Evolutionary conservation across 2,329 filamentous ascomycete genomes (phyloP).

Genomic region (Fusarium sp.): DNA sequence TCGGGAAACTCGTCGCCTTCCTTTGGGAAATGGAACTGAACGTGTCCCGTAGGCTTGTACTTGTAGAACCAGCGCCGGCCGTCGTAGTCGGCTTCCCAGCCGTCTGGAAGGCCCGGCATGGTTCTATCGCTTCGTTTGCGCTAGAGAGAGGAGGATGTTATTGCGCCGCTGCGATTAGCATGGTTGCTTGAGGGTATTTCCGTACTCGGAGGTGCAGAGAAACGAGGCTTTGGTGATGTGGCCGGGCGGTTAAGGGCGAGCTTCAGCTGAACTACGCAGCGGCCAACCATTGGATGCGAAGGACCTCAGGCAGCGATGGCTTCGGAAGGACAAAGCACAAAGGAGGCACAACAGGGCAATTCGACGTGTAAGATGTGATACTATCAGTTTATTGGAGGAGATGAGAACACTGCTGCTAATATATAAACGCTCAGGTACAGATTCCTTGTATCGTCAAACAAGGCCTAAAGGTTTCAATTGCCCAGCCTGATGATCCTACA

Average conservation of each 20-base stretch:
- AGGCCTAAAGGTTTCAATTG: constrained; percentile 21
- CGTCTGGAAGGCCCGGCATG: constrained; percentile 58
- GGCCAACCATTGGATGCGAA: constrained; percentile 18
- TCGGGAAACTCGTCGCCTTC: constrained; percentile 69
- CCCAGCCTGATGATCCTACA: constrained; percentile 15
- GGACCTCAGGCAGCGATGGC: constrained; percentile 16
- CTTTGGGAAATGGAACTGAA: constrained; percentile 67
- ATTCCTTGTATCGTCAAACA: constrained; percentile 22
- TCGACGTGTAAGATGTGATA: neutral
- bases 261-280: constrained; percentile 28
- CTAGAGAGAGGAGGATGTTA: constrained; percentile 18
- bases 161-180: constrained; percentile 26
- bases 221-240: constrained; percentile 26
- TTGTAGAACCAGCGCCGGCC: constrained; percentile 68
- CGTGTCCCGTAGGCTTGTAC: constrained; percentile 63
- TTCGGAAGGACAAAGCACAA: constrained; percentile 16
- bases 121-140: constrained; percentile 18
- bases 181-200: constrained; percentile 8
- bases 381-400: neutral
- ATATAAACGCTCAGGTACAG: constrained; percentile 4
- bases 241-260: constrained; percentile 18
- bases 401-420: neutral
- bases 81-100: constrained; percentile 70
- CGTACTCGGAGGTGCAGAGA: constrained; percentile 7
- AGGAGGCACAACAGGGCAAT: neutral